These are phyloP conservation scores for Pleurotus ostreatus DNA, from an alignment of 768 basidiomycete genomes.

Conservation along the genomic window DNA sequence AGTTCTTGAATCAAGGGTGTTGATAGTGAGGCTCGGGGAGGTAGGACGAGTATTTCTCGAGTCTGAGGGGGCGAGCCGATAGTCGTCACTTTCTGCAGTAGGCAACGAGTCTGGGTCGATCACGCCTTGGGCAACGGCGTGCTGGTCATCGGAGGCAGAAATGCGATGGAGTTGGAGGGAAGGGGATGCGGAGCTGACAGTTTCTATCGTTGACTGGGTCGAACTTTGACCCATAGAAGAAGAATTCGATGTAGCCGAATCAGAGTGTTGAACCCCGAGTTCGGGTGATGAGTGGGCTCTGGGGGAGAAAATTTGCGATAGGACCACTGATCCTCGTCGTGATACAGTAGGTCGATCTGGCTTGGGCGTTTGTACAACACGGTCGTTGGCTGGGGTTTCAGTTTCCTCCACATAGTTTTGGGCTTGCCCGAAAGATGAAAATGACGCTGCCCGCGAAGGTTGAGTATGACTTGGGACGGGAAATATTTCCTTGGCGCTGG, in stretches of 20 bases:
- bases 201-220: conserved; percentile 3
- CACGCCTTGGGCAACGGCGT: conserved; percentile 2
- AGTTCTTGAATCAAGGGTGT: conserved; percentile 18
- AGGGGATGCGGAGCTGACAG: not conserved
- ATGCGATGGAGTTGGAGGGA: conserved; percentile 7
- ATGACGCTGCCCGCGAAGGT: conserved; percentile 1
- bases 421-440: conserved; percentile 7
- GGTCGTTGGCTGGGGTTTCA: conserved; percentile 6
- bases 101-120: conserved; percentile 6
- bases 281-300: conserved; percentile 19
- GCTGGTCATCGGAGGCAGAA: conserved; percentile 7
- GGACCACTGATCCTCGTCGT: conserved; percentile 31
- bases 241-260: conserved; percentile 21
- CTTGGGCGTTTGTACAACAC: conserved; percentile 19
- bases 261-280: conserved; percentile 23
- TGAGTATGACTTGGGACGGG: conserved; percentile 15
- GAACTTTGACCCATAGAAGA: conserved; percentile 15
- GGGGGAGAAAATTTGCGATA: conserved; percentile 33
- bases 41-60: conserved; percentile 18
- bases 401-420: not conserved
- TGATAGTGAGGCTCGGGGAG: conserved; percentile 31
- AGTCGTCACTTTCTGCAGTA: conserved; percentile 15
- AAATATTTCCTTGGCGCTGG: conserved; percentile 34
- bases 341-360: conserved; percentile 31
- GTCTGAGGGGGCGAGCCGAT: conserved; percentile 7